phyloP scores from a whole-genome alignment of 345 rosid genomes.

The Euphorbia tirucalli region DNA sequence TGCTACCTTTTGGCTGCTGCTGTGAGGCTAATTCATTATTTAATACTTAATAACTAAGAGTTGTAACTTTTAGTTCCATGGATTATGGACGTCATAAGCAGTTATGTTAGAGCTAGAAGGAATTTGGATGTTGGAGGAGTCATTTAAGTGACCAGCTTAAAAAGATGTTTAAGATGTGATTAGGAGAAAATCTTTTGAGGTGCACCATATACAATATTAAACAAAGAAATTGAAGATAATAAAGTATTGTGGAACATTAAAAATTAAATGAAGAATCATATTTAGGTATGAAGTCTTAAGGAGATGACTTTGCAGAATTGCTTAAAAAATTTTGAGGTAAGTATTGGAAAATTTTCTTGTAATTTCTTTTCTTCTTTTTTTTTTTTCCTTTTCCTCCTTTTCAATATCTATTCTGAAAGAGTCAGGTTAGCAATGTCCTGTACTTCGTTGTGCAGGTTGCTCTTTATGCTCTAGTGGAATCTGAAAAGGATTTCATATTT shows the following conservation, averaged over 20 bases:
- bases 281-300: conserved; percentile 17
- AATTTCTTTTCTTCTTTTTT: too few relatives aligned
- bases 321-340: conserved; percentile 30
- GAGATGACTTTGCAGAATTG: conserved; percentile 20
- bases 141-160: neutral
- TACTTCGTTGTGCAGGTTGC: conserved; percentile 30
- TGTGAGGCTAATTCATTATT: too few relatives aligned
- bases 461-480: conserved; percentile 16
- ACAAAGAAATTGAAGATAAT: conserved; percentile 5
- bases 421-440: conserved; percentile 6
- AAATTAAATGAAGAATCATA: conserved; percentile 9
- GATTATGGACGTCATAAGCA: neutral
- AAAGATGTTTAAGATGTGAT: neutral
- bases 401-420: neutral
- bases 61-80: neutral
- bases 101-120: conserved; percentile 4
- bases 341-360: neutral
- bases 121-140: neutral
- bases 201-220: neutral
- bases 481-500: conserved; percentile 10
- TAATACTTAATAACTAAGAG: too few relatives aligned
- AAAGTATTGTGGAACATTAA: neutral
- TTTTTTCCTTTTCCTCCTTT: too few relatives aligned
- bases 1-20: too few relatives aligned
- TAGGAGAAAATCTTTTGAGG: neutral